Percentiles rank a stretch among this genome's conserved stretches.
Evolutionary conservation across 345 rosid species (phyloP).

Genomic region (Eucalyptus cladocalyx): DNA sequence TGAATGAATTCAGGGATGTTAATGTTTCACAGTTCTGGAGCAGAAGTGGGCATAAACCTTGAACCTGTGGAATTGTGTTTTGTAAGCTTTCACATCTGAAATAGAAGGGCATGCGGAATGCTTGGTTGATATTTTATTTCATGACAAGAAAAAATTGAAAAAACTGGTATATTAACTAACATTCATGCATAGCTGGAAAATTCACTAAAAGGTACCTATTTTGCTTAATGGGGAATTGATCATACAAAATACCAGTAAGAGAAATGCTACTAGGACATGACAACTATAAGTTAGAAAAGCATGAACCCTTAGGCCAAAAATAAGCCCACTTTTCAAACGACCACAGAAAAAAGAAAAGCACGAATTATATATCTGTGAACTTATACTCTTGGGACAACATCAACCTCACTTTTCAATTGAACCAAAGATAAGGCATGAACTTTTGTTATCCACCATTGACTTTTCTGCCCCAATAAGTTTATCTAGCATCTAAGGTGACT

Average conservation of each 20-base stretch:
- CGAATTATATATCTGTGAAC: background rate
- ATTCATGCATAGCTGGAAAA: background rate
- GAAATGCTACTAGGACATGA: background rate
- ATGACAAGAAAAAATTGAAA: background rate
- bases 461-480: background rate
- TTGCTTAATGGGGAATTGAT: background rate
- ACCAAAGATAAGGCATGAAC: background rate
- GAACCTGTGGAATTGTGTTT: constrained; percentile 33
- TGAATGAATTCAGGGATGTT: constrained; percentile 56
- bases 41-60: constrained; percentile 60
- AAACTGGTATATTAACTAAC: background rate
- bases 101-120: background rate
- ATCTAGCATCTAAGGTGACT: background rate
- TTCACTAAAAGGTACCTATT: background rate
- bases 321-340: background rate
- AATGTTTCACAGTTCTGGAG: constrained; percentile 51
- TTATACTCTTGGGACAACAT: background rate
- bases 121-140: background rate
- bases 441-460: background rate
- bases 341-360: background rate
- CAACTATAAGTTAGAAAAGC: background rate
- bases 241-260: background rate
- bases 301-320: background rate
- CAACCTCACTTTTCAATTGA: background rate
- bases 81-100: background rate